Conservation (phyloP, 208 protist species). For the Trypanosoma melophagium region DNA sequence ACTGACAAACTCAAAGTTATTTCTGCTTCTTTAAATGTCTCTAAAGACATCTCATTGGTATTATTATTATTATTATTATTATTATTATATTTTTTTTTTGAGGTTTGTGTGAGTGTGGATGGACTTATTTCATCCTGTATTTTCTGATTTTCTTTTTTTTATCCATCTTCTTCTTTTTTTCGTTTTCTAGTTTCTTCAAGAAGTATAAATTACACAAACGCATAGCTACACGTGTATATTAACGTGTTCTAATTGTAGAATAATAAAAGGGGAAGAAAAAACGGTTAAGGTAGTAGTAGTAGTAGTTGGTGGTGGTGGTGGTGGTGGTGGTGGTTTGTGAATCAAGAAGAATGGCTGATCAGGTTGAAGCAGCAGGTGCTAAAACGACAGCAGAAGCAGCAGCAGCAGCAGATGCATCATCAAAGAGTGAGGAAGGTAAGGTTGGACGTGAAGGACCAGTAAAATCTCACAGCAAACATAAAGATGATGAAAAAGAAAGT, state of each 20-base stretch:
- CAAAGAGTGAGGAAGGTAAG: conserved; percentile 6
- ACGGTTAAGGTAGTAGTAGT: neutral
- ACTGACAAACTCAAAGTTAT: too few relatives aligned
- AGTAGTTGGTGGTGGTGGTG: too few relatives aligned
- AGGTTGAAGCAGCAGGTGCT: neutral
- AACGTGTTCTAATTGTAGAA: neutral
- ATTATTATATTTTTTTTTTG: conserved; percentile 12
- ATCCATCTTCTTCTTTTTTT: conserved; percentile 16
- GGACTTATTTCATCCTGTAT: neutral
- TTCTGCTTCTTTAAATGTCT: too few relatives aligned
- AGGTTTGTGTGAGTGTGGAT: neutral
- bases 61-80: too few relatives aligned
- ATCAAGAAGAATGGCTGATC: conserved; percentile 20
- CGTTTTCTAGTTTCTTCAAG: conserved; percentile 2
- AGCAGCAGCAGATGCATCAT: neutral
- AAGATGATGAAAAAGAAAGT: conserved; percentile 21
- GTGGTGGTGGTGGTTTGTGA: neutral
- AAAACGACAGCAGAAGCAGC: neutral
- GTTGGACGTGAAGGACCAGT: neutral
- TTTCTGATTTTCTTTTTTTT: neutral
- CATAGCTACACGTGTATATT: too few relatives aligned
- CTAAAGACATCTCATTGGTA: too few relatives aligned
- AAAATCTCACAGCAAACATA: neutral
- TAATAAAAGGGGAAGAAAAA: neutral
- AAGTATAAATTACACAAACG: neutral